Evolutionary conservation across 148 eudicot species (phyloP).

Genomic region (Hydrangea macrophylla): DNA sequence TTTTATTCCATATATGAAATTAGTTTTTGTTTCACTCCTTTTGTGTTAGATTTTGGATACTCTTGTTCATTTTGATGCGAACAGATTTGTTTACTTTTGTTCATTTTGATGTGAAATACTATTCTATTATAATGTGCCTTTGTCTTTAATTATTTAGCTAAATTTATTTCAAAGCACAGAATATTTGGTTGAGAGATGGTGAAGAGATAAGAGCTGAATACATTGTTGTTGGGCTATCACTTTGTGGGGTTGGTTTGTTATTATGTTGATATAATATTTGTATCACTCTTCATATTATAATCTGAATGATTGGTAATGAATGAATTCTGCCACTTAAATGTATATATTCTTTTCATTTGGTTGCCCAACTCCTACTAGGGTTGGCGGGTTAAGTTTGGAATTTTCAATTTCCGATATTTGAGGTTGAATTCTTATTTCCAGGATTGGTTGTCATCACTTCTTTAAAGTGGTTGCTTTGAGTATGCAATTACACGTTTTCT

Average conservation of each 20-base stretch:
- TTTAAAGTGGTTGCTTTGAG: too few species aligned
- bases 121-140: not conserved
- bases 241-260: not conserved
- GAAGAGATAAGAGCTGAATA: not conserved
- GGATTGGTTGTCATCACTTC: too few species aligned
- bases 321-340: not conserved
- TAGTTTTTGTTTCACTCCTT: not conserved
- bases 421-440: not conserved
- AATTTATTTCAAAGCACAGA: not conserved
- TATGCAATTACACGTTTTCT: not conserved
- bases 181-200: not conserved
- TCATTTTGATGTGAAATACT: not conserved
- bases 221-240: not conserved
- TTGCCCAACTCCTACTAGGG: conserved; percentile 1
- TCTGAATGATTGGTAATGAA: conserved; percentile 5
- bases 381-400: not conserved
- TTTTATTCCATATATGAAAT: not conserved
- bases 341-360: conserved; percentile 3
- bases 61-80: not conserved
- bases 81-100: too few species aligned
- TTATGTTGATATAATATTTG: not conserved
- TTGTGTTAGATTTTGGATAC: not conserved
- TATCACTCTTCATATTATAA: not conserved
- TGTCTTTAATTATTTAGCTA: not conserved
- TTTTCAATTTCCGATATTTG: not conserved